Evolutionary conservation across 345 rosid species (phyloP), one percentile per base, ranked within the genome.

Genomic region (Kernera saxatilis): DNA sequence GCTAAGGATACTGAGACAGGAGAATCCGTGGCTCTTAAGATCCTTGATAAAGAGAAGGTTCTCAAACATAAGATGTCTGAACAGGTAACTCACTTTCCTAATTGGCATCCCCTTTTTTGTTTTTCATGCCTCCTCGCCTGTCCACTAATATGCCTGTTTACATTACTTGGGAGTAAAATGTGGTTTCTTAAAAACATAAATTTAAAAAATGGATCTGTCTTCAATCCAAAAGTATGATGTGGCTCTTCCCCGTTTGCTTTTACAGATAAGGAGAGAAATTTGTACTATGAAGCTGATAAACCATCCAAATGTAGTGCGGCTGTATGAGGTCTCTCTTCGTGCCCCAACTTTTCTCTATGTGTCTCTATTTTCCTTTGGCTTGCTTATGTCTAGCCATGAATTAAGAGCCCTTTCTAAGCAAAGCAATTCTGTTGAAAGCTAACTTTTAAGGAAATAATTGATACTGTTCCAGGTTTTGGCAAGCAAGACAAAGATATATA

Each of bases 11-110:
- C 64, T 3, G 90, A 86, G 78, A 92, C 89, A 0, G 88, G 83
- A 22, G 98, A 92, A 39, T 70, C 85, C 13, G 98, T 94, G 2
- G 99, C 99, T 27, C 86, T 94, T 18, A 95, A 95, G 77, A 90
- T 95, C 68, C 96, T 95, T 5, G 97, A 95, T 17, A 95, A 95
- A 70, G 99, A 95, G 69, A 95, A 92, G 67, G 88, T 95, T 72
- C 87, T 92, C n/a, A 92, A 86, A 74, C 88, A 95, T 66, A 89
- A 95, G 82, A 95, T 95, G 97, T 83, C 93, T 70, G 89, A 82
- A 63, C 99, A 88, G 91, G 99, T 92, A 46, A 7, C 18, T 29
- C 57, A 15, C 59, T 63, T 30, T 25, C 39, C 44, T 25, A 0
- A 12, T 21, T 13, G 4, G 32, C 6, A 9, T 48, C 33, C 1